These are phyloP conservation scores for Nitzschia palea DNA, from an alignment of 108 stramenopile species.

Conservation along the genomic window DNA sequence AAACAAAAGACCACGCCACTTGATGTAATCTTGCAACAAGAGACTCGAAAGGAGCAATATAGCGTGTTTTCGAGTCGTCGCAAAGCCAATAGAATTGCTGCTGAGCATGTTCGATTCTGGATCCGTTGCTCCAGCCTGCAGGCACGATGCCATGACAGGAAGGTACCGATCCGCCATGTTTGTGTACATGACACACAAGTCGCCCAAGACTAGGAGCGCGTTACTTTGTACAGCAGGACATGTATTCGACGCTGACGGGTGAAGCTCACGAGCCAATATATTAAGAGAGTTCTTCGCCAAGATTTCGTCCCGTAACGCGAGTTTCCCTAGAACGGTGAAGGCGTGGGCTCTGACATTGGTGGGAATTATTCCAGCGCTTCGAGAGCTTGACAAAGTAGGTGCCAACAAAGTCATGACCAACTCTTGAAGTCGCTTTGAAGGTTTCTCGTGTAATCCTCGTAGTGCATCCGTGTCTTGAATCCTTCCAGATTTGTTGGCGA, in stretches of 20 bases:
- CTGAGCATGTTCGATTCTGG: conserved; percentile 7
- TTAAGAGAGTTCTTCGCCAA: conserved; percentile 81
- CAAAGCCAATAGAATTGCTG: conserved; percentile 16
- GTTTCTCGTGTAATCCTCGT: conserved; percentile 45
- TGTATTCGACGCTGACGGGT: conserved; percentile 45
- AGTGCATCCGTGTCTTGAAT: conserved; percentile 18
- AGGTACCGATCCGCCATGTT: conserved; percentile 91
- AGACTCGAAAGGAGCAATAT: conserved; percentile 83
- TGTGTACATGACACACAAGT: conserved; percentile 91
- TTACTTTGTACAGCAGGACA: conserved; percentile 80
- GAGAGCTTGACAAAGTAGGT: conserved; percentile 42
- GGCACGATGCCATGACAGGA: conserved; percentile 87
- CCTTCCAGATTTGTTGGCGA: not conserved
- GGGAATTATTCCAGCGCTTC: conserved; percentile 11
- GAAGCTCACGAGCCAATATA: conserved; percentile 86
- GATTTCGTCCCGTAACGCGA: conserved; percentile 87
- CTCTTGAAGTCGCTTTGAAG: conserved; percentile 48
- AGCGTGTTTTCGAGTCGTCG: conserved; percentile 87
- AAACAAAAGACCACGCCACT: conserved; percentile 91
- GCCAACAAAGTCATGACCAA: conserved; percentile 64
- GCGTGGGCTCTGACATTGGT: conserved; percentile 71
- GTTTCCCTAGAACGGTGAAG: conserved; percentile 83
- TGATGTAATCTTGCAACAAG: conserved; percentile 94
- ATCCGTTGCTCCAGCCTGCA: conserved; percentile 69
- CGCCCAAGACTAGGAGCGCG: conserved; percentile 88